Conservation (phyloP, 2,329 filamentous ascomycete species). For the Dactylellina drechsleri region DNA sequence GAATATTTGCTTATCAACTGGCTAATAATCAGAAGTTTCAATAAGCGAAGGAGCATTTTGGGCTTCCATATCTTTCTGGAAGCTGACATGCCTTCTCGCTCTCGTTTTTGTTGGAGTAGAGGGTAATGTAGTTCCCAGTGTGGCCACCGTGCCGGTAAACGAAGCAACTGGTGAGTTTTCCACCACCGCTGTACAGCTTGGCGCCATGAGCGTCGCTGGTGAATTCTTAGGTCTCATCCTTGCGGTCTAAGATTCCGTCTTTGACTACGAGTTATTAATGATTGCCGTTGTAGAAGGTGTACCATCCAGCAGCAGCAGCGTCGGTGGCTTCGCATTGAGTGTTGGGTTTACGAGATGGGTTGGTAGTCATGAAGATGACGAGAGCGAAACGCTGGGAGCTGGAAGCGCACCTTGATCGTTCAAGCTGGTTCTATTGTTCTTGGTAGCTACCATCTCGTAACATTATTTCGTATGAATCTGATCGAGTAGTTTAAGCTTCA, state of each 20-base stretch:
- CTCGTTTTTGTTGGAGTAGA: constrained; percentile 41
- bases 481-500: too few relatives aligned
- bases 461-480: too few relatives aligned
- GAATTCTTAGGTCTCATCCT: constrained; percentile 17
- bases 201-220: constrained; percentile 23
- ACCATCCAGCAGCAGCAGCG: constrained; percentile 25
- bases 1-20: too few relatives aligned
- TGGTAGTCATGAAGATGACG: constrained; percentile 30
- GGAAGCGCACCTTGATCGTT: constrained; percentile 30
- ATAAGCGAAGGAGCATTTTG: constrained; percentile 29
- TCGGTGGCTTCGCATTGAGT: too few relatives aligned
- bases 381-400: constrained; percentile 27
- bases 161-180: constrained; percentile 39
- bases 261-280: constrained; percentile 36
- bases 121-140: constrained; percentile 24
- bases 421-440: too few relatives aligned
- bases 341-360: background rate
- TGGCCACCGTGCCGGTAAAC: constrained; percentile 27
- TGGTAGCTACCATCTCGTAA: too few relatives aligned
- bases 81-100: constrained; percentile 27
- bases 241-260: constrained; percentile 37
- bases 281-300: constrained; percentile 30
- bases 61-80: background rate
- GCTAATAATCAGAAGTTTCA: background rate
- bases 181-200: constrained; percentile 32